Evolutionary conservation across 2,329 filamentous ascomycete species (phyloP).

Genomic region (Apiospora pterosperma): DNA sequence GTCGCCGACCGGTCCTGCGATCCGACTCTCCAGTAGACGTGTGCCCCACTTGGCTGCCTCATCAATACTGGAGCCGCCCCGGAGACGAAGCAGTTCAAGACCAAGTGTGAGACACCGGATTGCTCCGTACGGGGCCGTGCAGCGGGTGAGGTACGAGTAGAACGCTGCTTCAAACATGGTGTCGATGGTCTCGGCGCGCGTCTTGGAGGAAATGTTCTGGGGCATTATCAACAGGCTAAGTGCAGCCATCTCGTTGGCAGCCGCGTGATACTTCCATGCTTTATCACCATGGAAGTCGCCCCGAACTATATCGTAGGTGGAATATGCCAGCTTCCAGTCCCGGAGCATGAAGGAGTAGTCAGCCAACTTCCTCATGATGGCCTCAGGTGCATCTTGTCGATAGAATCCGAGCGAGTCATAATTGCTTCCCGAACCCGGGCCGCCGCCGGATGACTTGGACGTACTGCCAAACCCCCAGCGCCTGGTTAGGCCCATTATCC

Average conservation of each 20-base stretch:
- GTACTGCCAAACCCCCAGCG: conserved; percentile 79
- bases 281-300: conserved; percentile 93
- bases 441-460: conserved; percentile 57
- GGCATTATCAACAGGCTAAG: conserved; percentile 78
- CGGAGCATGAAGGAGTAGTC: conserved; percentile 97
- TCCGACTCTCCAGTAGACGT: conserved; percentile 72
- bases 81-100: conserved; percentile 77
- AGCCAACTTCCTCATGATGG: conserved; percentile 86
- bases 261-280: conserved; percentile 93
- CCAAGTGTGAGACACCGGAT: conserved; percentile 73
- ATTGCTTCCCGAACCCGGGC: conserved; percentile 53
- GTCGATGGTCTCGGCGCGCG: conserved; percentile 76
- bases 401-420: conserved; percentile 85
- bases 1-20: conserved; percentile 73
- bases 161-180: conserved; percentile 85
- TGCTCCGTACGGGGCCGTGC: conserved; percentile 74
- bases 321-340: conserved; percentile 90
- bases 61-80: conserved; percentile 77
- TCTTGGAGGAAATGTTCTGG: conserved; percentile 68
- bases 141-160: conserved; percentile 90
- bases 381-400: conserved; percentile 77
- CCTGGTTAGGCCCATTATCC: conserved; percentile 92
- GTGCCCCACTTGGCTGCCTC: conserved; percentile 85
- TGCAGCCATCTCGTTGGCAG: conserved; percentile 91
- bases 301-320: conserved; percentile 85